These are phyloP conservation scores for Cruciata laevipes DNA, from an alignment of 257 asterid species.

Conservation along the genomic window DNA sequence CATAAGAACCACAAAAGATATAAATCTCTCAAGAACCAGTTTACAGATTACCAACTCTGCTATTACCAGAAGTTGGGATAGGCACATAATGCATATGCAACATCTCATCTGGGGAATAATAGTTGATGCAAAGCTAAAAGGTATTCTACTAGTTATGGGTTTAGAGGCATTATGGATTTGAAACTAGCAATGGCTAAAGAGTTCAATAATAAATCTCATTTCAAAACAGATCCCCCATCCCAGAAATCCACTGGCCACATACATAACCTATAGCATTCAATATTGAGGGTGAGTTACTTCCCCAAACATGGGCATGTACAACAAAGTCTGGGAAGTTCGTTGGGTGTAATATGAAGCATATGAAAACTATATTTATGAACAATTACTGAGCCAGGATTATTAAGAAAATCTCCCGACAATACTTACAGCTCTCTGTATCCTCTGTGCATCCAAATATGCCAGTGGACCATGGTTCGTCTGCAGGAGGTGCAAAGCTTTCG, in stretches of 20 bases:
- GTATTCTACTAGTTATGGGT: not conserved
- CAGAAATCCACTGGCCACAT: not conserved
- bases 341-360: not conserved
- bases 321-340: not conserved
- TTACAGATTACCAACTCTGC: not conserved
- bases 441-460: conserved; percentile 81
- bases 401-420: conserved; percentile 2
- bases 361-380: not conserved
- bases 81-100: not conserved
- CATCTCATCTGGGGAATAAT: not conserved
- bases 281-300: not conserved
- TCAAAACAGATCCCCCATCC: not conserved
- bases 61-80: not conserved
- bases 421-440: conserved; percentile 88
- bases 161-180: too few species aligned
- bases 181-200: too few species aligned
- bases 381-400: not conserved
- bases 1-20: not conserved
- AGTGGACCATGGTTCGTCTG: conserved; percentile 94
- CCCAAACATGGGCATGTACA: not conserved
- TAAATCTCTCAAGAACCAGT: not conserved
- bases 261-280: not conserved
- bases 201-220: not conserved
- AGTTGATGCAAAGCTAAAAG: too few species aligned
- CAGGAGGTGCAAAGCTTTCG: conserved; percentile 88